A percentile compares a stretch with the other conserved stretches of the same genome.
These are phyloP conservation scores for Mytilinidion resinicola DNA, from an alignment of 495 filamentous ascomycete genomes.

Conservation along the genomic window DNA sequence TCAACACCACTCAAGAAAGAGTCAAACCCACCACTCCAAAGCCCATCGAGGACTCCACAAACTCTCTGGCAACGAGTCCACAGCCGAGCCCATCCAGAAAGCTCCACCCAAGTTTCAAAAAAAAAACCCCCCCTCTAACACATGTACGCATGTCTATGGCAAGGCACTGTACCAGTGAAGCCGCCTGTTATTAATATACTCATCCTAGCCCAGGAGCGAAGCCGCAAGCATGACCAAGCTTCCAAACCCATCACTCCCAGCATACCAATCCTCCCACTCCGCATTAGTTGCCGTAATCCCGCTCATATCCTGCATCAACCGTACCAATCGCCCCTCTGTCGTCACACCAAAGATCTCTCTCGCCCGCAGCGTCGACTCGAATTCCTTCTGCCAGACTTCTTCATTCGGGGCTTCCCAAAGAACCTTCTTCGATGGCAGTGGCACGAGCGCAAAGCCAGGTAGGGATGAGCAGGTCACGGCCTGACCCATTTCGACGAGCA, in stretches of 20 bases:
- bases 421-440: neutral
- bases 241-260: neutral
- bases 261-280: constrained; percentile 6
- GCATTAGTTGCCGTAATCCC: neutral
- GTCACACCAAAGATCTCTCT: neutral
- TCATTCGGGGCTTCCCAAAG: neutral
- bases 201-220: too few relatives aligned
- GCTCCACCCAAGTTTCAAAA: too few relatives aligned
- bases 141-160: too few relatives aligned
- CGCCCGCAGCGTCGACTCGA: neutral
- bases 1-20: too few relatives aligned
- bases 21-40: too few relatives aligned
- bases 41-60: too few relatives aligned
- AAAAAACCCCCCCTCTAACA: too few relatives aligned
- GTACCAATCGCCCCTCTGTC: neutral
- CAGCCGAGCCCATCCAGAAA: too few relatives aligned
- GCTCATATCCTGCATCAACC: neutral
- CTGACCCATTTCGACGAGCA: neutral
- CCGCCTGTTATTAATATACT: too few relatives aligned
- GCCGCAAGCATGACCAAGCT: neutral
- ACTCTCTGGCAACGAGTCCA: too few relatives aligned
- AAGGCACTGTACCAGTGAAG: too few relatives aligned
- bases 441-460: neutral
- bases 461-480: neutral
- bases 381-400: neutral